Evolutionary conservation across 768 basidiomycete genomes (phyloP).

Genomic region (Mycena floridula): DNA sequence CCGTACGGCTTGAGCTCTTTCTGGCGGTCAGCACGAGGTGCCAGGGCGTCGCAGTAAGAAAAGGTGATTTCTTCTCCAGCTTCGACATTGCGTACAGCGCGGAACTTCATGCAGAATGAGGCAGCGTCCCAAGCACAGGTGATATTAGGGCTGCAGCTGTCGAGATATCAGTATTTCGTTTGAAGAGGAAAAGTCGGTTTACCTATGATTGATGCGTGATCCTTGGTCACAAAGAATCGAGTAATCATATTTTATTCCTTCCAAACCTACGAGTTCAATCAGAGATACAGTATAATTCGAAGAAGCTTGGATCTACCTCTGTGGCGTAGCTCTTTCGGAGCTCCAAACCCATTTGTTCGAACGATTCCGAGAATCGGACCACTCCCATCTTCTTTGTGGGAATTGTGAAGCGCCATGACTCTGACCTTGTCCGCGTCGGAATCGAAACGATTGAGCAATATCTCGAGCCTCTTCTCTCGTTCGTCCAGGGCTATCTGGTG

Average conservation of each 20-base stretch:
- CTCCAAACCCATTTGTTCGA: conserved; percentile 21
- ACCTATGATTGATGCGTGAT: conserved; percentile 19
- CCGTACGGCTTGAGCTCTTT: conserved; percentile 21
- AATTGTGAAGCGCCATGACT: conserved; percentile 21
- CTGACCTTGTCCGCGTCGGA: conserved; percentile 12
- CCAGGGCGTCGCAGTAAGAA: conserved; percentile 18
- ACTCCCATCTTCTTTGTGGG: conserved; percentile 22
- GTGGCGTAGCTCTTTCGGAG: conserved; percentile 1
- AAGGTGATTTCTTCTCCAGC: conserved; percentile 24
- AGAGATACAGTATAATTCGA: not conserved
- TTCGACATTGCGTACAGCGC: conserved; percentile 20
- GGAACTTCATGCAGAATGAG: conserved; percentile 24
- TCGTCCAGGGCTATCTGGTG: conserved; percentile 1
- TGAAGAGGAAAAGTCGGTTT: not conserved
- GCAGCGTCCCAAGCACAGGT: conserved; percentile 17
- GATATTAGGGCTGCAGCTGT: conserved; percentile 20
- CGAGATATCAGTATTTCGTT: not conserved
- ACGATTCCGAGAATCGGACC: conserved; percentile 22
- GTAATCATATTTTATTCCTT: conserved; percentile 5
- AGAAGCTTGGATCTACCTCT: not conserved
- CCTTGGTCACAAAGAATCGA: conserved; percentile 11
- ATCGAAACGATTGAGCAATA: conserved; percentile 15
- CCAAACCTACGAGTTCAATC: not conserved
- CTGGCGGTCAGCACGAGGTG: conserved; percentile 16
- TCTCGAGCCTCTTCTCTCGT: conserved; percentile 6